A percentile compares a stretch with the other conserved stretches of the same genome.
Conservation (phyloP, 129 eudicot genomes). For the Oenanthe sinensis region DNA sequence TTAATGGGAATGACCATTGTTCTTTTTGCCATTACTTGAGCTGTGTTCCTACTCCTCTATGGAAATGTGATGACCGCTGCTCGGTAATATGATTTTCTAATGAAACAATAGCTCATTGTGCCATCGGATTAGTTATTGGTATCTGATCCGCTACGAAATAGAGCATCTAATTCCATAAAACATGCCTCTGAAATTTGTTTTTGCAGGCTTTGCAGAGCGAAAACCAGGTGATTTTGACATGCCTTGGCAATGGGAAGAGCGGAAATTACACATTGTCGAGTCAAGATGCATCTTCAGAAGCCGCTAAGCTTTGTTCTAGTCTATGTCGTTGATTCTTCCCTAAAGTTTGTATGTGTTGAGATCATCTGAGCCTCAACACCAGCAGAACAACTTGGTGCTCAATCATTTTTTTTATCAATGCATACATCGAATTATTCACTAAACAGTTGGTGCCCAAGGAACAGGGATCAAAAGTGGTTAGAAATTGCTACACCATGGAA, state of each 20-base stretch:
- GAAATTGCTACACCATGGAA: not conserved
- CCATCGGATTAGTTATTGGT: not conserved
- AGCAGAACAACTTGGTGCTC: not conserved
- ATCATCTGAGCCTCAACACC: not conserved
- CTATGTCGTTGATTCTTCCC: constrained; percentile 29
- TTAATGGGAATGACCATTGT: constrained; percentile 8
- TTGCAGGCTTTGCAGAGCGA: constrained; percentile 20
- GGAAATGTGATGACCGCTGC: constrained; percentile 12
- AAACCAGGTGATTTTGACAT: constrained; percentile 41
- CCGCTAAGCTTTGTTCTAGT: constrained; percentile 41
- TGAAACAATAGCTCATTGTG: not conserved
- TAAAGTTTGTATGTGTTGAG: not conserved
- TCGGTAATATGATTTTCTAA: not conserved
- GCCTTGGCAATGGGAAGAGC: constrained; percentile 40
- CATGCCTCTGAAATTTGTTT: constrained; percentile 22
- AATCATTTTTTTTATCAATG: not conserved
- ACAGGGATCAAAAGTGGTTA: not conserved
- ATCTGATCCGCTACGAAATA: not conserved
- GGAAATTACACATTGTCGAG: constrained; percentile 21
- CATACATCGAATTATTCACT: not conserved
- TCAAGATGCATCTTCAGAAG: constrained; percentile 17
- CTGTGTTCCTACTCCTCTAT: constrained; percentile 10
- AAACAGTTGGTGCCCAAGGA: not conserved
- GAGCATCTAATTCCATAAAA: not conserved
- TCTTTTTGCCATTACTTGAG: constrained; percentile 11